A percentile compares a stretch with the other conserved stretches of the same genome.
Conservation (phyloP, 2,329 filamentous ascomycete species). For the Thelonectria blattea region DNA sequence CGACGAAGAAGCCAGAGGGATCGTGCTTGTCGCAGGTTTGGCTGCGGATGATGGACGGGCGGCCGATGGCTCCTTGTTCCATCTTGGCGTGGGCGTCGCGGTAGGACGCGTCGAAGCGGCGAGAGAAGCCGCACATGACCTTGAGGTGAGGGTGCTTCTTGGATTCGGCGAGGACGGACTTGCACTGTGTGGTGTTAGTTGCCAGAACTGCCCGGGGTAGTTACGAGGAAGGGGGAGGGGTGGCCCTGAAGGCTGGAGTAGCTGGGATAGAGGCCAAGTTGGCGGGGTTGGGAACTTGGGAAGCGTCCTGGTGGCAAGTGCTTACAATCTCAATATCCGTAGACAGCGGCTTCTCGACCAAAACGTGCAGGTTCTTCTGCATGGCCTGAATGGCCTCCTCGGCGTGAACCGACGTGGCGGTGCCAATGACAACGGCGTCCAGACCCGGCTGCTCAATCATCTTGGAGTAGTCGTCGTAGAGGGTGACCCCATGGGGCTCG, state of each 20-base stretch:
- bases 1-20: conserved; percentile 69
- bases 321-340: conserved; percentile 64
- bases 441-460: conserved; percentile 49
- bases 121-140: conserved; percentile 53
- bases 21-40: conserved; percentile 73
- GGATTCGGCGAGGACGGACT: conserved; percentile 10
- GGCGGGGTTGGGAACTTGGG: conserved; percentile 46
- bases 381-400: conserved; percentile 63
- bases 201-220: not conserved
- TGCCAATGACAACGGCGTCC: conserved; percentile 50
- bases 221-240: too few relatives aligned
- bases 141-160: conserved; percentile 58
- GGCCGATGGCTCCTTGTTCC: conserved; percentile 60
- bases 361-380: conserved; percentile 58
- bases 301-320: conserved; percentile 39
- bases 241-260: too few relatives aligned
- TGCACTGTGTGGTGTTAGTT: conserved; percentile 51
- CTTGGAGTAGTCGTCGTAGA: conserved; percentile 54
- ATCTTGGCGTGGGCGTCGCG: conserved; percentile 61
- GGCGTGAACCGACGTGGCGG: conserved; percentile 60
- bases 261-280: too few relatives aligned
- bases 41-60: conserved; percentile 63
- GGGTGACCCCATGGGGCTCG: conserved; percentile 49
- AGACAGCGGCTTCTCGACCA: conserved; percentile 65
- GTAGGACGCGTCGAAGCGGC: conserved; percentile 66